phyloP scores from a whole-genome alignment of 257 asterid species.

The Ilex aquifolium region DNA sequence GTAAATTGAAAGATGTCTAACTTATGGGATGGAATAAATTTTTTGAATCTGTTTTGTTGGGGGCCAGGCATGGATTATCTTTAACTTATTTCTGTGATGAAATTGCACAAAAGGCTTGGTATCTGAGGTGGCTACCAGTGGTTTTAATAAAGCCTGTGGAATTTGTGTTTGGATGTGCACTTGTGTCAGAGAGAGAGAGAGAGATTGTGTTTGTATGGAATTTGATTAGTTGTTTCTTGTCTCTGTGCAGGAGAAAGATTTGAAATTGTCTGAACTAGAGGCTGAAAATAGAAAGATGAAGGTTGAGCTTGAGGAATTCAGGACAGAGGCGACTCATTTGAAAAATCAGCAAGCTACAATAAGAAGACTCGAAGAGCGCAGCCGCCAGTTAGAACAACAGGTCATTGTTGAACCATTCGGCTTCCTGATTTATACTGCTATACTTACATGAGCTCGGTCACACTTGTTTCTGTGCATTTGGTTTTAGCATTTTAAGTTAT shows the following conservation, averaged over 20 bases:
- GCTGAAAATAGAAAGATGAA: constrained; percentile 96
- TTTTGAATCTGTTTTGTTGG: too few relatives aligned
- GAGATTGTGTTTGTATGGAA: constrained; percentile 1
- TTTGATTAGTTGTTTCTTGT: constrained; percentile 8
- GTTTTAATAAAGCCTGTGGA: not conserved
- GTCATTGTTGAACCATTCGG: constrained; percentile 22
- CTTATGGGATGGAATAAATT: too few relatives aligned
- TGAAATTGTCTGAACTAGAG: constrained; percentile 78
- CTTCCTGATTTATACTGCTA: too few relatives aligned
- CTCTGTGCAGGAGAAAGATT: constrained; percentile 75
- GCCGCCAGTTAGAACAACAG: constrained; percentile 98
- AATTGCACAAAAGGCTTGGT: too few relatives aligned
- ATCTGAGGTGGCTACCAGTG: too few relatives aligned
- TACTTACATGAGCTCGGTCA: too few relatives aligned
- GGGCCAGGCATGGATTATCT: too few relatives aligned
- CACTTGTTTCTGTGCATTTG: not conserved
- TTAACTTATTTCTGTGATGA: too few relatives aligned
- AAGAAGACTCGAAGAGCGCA: constrained; percentile 95
- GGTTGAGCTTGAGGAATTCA: constrained; percentile 96
- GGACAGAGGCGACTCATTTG: constrained; percentile 91
- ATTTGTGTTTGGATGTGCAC: not conserved
- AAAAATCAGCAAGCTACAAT: constrained; percentile 97
- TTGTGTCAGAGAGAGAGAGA: not conserved
- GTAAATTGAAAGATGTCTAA: too few relatives aligned
- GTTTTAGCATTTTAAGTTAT: too few relatives aligned